Percentiles rank a stretch among this genome's conserved stretches.
These are phyloP conservation scores for Phytopythium delawarense DNA, from an alignment of 352 stramenopile genomes.

Conservation along the genomic window DNA sequence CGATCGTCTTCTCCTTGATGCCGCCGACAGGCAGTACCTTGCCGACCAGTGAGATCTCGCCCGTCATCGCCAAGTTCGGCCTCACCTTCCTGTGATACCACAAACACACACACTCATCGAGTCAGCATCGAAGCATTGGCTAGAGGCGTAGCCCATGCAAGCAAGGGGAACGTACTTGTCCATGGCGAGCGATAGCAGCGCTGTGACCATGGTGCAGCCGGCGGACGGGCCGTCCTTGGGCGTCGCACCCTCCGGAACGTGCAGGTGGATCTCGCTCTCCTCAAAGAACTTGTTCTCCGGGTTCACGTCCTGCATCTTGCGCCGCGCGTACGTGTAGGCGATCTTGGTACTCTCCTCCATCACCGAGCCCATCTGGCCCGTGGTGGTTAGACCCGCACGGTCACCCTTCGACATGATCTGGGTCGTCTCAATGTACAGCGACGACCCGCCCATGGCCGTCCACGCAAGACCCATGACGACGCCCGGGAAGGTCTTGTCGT, in stretches of 20 bases:
- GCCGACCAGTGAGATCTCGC: conserved; percentile 94
- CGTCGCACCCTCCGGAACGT: conserved; percentile 98
- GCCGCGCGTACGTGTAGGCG: conserved; percentile 91
- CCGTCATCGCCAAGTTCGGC: conserved; percentile 97
- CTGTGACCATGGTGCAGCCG: conserved; percentile 97
- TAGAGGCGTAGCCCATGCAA: not conserved
- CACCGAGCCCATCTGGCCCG: conserved; percentile 96
- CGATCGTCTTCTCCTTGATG: conserved; percentile 99
- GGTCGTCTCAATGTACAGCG: conserved; percentile 98
- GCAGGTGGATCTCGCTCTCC: conserved; percentile 94
- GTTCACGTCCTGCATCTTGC: conserved; percentile 66
- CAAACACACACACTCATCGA: conserved; percentile 2
- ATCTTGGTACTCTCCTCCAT: conserved; percentile 99
- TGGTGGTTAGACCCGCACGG: conserved; percentile 70
- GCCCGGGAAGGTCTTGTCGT: conserved; percentile 91
- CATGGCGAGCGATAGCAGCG: conserved; percentile 94
- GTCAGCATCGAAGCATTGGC: not conserved
- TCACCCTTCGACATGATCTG: conserved; percentile 67
- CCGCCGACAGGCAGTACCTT: conserved; percentile 98
- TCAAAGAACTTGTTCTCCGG: conserved; percentile 94
- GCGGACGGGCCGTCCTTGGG: conserved; percentile 98
- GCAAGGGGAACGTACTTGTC: conserved; percentile 65
- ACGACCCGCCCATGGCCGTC: conserved; percentile 97
- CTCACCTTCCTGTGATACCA: conserved; percentile 72
- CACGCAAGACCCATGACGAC: conserved; percentile 99